Evolutionary conservation across 805 yeast genomes (phyloP), one percentile per base, ranked within the genome.

Genomic region (Sugiyamaella qingdaonensis): DNA sequence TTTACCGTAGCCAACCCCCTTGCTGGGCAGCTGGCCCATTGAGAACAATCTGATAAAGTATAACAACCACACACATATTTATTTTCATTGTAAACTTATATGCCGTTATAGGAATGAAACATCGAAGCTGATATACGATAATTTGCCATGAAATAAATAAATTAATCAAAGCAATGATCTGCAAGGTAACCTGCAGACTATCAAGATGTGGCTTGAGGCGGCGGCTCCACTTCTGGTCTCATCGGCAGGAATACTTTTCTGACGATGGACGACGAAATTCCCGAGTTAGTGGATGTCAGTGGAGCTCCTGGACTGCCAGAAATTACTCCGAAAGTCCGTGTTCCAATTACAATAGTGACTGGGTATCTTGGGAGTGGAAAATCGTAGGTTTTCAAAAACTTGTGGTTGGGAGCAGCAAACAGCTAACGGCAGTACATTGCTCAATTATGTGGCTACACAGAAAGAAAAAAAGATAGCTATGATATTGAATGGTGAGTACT

Each of bases 351-450:
- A 0, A 88, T 94, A 13, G 82, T 94, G 36, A 92, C 99, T 0
- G 99, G 99, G 1, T 94, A 91, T 65, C 71, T 94, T 37, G 99
- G 99, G 0, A 85, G 96, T 10, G 99, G 99, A 1, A 94, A 94
- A 64, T 85, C 94, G 60, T 60, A 24, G 27, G 59, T 11, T 18
- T 47, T 44, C 13, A 10, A 13, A 29, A 2, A 9, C 10, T 14
- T 11, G 19, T 14, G 13, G 48, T 27, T n/a, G 16, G 27, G n/a
- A 14, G n/a, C n/a, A 21, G 14, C 2, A 18, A 9, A 10, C 31
- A 4, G 43, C 27, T 21, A 46, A 46, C 32, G 16, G 10, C 14
- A 63, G 71, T 0, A 92, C 98, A 0, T 69, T 94, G 46, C 73
- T 94, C 27, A 88, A 88, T 50, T 76, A 78, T 53, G 80, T 94